Conservation (phyloP, 2,329 filamentous ascomycete species). For the Aaosphaeria arxii region DNA sequence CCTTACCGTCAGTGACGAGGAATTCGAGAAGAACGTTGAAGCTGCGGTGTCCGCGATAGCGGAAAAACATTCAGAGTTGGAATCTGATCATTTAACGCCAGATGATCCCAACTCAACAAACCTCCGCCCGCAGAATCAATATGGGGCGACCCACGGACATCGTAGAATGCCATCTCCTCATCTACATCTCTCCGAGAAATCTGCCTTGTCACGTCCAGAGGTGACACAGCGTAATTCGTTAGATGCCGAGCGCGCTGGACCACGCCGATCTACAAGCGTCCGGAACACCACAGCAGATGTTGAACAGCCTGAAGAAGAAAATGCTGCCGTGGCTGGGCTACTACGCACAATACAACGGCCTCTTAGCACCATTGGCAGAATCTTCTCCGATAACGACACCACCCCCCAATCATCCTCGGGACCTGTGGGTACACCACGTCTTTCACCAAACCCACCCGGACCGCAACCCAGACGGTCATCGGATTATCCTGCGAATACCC, state of each 20-base stretch:
- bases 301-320: constrained; percentile 60
- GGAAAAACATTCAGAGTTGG: constrained; percentile 69
- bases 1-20: constrained; percentile 87
- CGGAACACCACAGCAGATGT: constrained; percentile 34
- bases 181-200: constrained; percentile 47
- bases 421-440: constrained; percentile 49
- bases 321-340: constrained; percentile 77
- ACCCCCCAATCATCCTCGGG: constrained; percentile 39
- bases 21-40: constrained; percentile 96
- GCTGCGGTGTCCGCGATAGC: constrained; percentile 93
- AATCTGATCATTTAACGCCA: constrained; percentile 23
- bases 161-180: constrained; percentile 42
- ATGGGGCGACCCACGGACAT: constrained; percentile 23
- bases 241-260: constrained; percentile 58
- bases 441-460: constrained; percentile 43
- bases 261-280: constrained; percentile 55
- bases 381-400: constrained; percentile 73
- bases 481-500: constrained; percentile 18
- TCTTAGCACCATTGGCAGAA: constrained; percentile 85
- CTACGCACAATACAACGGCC: constrained; percentile 89
- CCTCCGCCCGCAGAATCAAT: constrained; percentile 11
- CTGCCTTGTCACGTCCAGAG: constrained; percentile 52
- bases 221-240: constrained; percentile 59
- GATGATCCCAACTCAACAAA: constrained; percentile 11
- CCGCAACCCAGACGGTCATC: constrained; percentile 44